A percentile compares a stretch with the other conserved stretches of the same genome.
Conservation (phyloP, 176 grass and related monocot species). For the Neostapfia colusana region DNA sequence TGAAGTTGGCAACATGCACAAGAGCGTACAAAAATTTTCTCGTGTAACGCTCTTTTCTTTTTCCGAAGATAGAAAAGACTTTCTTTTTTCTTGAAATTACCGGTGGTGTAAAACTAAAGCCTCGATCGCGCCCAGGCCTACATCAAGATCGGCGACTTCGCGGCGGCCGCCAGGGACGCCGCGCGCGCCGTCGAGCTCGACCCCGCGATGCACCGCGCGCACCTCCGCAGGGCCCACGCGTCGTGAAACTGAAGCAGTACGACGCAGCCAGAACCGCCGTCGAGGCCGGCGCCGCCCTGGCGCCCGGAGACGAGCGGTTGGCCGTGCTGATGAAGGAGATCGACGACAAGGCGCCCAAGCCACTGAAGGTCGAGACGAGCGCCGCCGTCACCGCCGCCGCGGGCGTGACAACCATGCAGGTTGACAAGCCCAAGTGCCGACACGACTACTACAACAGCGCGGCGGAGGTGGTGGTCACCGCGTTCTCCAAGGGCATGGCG, state of each 20-base stretch:
- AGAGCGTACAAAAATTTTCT: too few relatives aligned
- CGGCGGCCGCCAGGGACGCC: slow-evolving; percentile 30
- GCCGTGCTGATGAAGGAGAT: slow-evolving; percentile 27
- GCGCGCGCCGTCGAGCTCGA: slow-evolving; percentile 14
- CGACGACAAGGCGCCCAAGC: slow-evolving; percentile 19
- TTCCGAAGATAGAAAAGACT: not conserved
- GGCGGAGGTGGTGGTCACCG: slow-evolving; percentile 31
- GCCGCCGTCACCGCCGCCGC: not conserved
- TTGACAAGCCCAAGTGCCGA: slow-evolving; percentile 20
- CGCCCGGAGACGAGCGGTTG: slow-evolving; percentile 41
- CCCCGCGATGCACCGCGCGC: slow-evolving; percentile 14
- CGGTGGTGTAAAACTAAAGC: not conserved
- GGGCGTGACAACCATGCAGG: not conserved
- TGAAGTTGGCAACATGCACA: too few relatives aligned
- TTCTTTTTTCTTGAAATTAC: not conserved
- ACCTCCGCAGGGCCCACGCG: slow-evolving; percentile 35
- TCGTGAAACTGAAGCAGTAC: slow-evolving; percentile 61
- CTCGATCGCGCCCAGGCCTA: slow-evolving; percentile 51
- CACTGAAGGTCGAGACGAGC: not conserved
- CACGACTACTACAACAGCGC: slow-evolving; percentile 34
- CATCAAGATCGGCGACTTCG: slow-evolving; percentile 50
- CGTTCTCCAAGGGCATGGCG: slow-evolving; percentile 32
- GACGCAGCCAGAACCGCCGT: slow-evolving; percentile 48
- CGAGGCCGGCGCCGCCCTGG: slow-evolving; percentile 50
- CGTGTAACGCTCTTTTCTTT: not conserved